Evolutionary conservation across 768 basidiomycete genomes (phyloP), one percentile per base, ranked within the genome.

Genomic region (Antrodiella citrinella): DNA sequence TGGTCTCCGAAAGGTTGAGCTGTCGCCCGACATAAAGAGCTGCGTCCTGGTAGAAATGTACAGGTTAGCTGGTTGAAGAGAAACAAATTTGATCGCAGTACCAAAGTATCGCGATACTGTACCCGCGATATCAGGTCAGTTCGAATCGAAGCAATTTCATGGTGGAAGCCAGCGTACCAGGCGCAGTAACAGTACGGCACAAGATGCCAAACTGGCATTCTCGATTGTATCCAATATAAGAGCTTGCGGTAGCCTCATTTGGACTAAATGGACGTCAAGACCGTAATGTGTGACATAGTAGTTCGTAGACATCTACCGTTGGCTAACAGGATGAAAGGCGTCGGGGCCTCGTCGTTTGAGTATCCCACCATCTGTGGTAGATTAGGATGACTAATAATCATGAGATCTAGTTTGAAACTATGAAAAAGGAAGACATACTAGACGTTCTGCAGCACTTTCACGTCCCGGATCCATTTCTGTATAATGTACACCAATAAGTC

Each of bases 281-380:
- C 12, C 2, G 23, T n/a, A 4, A 22, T 59, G 30, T 20, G 46
- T 13, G 15, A 19, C 18, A 3, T 5, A 11, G 22, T 4, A 51
- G 5, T 49, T 15, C 25, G 7, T 22, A 22, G 13, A 18, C n/a
- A 2, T 18, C 3, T 48, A 75, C 77, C 73, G 47, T 74, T 73
- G 1, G 76, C 74, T 19, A 79, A 58, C n/a, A 78, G 52, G 46
- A 79, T 73, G 53, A 78, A 78, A 0, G 75, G 76, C 0, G 72
- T 75, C 1, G 69, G 69, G 0, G 71, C 62, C 26, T 70, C 64
- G 13, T 70, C 70, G 12, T 69, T 61, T 0, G 76, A 78, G 54
- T 74, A 74, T 1, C 77, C 76, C 4, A 75, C 52, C 68, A 80
- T 70, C 56, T 78, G 76, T 0, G 78, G 77, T 20, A 79, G 59